These are phyloP conservation scores for Polygonum maritimum DNA, from an alignment of 148 eudicot species.

Conservation along the genomic window DNA sequence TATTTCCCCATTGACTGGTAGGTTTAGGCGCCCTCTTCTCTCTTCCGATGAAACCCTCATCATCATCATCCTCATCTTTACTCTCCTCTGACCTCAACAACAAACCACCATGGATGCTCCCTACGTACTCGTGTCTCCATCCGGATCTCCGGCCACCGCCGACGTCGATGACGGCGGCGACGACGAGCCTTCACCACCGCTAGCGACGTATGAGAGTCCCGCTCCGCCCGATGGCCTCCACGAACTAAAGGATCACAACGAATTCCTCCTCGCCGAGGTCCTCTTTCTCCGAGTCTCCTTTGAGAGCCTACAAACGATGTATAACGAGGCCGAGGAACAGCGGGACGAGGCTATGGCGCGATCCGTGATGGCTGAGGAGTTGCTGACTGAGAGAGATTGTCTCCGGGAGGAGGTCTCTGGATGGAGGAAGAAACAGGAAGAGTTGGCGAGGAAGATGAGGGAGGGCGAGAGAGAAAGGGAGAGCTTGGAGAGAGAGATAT, in stretches of 20 bases:
- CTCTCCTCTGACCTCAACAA: slow-evolving; percentile 6
- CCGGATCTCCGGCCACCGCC: not conserved
- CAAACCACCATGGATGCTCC: slow-evolving; percentile 19
- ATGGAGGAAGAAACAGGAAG: slow-evolving; percentile 22
- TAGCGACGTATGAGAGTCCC: slow-evolving; percentile 4
- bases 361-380: slow-evolving; percentile 16
- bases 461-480: slow-evolving; percentile 20
- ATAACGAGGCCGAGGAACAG: slow-evolving; percentile 19
- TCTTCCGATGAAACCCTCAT: slow-evolving; percentile 3
- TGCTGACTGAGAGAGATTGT: slow-evolving; percentile 23
- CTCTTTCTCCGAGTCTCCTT: slow-evolving; percentile 17
- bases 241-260: slow-evolving; percentile 17
- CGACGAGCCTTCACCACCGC: not conserved
- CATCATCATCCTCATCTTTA: not conserved
- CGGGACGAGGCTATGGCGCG: slow-evolving; percentile 21
- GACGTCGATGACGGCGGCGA: not conserved
- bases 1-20: slow-evolving; percentile 20
- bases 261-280: slow-evolving; percentile 19
- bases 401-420: slow-evolving; percentile 18
- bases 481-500: slow-evolving; percentile 25
- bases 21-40: slow-evolving; percentile 22
- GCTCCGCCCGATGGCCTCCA: not conserved
- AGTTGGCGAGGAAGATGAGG: slow-evolving; percentile 18
- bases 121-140: slow-evolving; percentile 2
- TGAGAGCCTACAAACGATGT: slow-evolving; percentile 15